Base-by-base conservation (phyloP, 305 asterid genomes). In the Nicotiana rustica region DNA sequence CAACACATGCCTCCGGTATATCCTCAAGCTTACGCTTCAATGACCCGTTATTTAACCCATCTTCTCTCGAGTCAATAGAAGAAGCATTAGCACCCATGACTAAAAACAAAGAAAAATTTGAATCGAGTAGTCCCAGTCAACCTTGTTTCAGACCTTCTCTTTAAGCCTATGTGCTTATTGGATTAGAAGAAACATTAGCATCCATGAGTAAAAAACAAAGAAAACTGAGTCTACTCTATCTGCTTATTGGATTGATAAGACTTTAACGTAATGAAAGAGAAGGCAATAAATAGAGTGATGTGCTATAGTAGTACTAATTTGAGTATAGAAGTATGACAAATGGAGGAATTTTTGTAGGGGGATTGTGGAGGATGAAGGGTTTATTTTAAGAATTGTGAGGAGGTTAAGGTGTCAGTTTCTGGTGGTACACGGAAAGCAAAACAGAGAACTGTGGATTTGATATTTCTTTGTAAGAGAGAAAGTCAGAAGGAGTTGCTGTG, bases 1-100 rank as follows among this genome's bases (percentile, higher is more conserved):
- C 98, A 12, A 92, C 82, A 56, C 97, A 94, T 5, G 92, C 82
- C 76, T 93, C 98, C 18, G 98, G 97, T 38, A 94, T 88, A 44
- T 94, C 98, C 76, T 90, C 92, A 59, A 94, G 85, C 36, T 86
- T 90, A 44, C 89, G 84, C 83, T 88, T 85, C n/a, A 38, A 60
- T 56, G n/a, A 31, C 2, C 10, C n/a, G 4, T 38, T 18, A 5
- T 44, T 69, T 69, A 69, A 8, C 3, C n/a, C 62, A 61, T 29
- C 60, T 79, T 17, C 47, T 9, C 18, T 10, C 6, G 36, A 57
- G 60, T 49, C 25, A 57, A 68, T 13, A 18, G 80, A 59, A 36
- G 80, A 82, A 29, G 31, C 66, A 82, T 82, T 82, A 70, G 64
- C 65, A 49, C 84, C 84, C 84, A 70, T 57, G 13, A 3, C 35